Base-by-base conservation (phyloP, 805 yeast species). In the Candida andamanensis region DNA sequence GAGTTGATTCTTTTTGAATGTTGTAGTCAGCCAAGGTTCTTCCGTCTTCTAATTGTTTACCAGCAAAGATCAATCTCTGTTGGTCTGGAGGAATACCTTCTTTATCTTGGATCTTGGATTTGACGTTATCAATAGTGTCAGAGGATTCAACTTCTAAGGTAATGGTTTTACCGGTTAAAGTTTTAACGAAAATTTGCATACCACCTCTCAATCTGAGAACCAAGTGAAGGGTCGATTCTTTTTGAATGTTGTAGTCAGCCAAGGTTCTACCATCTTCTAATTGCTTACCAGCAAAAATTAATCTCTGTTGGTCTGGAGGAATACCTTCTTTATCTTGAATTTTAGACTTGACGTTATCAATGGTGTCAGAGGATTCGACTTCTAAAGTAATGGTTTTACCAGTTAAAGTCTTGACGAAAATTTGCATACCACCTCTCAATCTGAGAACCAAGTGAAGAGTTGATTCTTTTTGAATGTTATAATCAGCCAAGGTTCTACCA, bases 401-500 rank as follows among this genome's bases (percentile, higher is more conserved):
- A 15, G 80, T 74, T 47, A 74, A 61, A 24, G 78, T 74, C 56
- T 74, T 73, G 36, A 71, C 76, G 44, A 64, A 63, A 42, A 76
- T 75, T 57, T 74, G 79, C 80, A 56, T 66, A 73, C 89, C 97
- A 77, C 89, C 89, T 74, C n/a, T n/a, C n/a, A n/a, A n/a, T n/a
- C n/a, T n/a, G n/a, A n/a, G n/a, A n/a, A n/a, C n/a, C n/a, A n/a
- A n/a, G n/a, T n/a, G n/a, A n/a, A n/a, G n/a, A n/a, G n/a, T n/a
- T n/a, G n/a, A n/a, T n/a, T n/a, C n/a, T n/a, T n/a, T n/a, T n/a
- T 87, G 95, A 68, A 89, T 89, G 83, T 89, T 89, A 90, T 89
- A 89, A 73, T 89, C 96, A 47, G 95, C 81, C 46, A 89, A 72
- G 45, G 97, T 89, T 77, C 96, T 85, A 50, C 96, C 96, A 47